These are phyloP conservation scores for Persicaria maculosa DNA, from an alignment of 148 eudicot genomes.

Conservation along the genomic window DNA sequence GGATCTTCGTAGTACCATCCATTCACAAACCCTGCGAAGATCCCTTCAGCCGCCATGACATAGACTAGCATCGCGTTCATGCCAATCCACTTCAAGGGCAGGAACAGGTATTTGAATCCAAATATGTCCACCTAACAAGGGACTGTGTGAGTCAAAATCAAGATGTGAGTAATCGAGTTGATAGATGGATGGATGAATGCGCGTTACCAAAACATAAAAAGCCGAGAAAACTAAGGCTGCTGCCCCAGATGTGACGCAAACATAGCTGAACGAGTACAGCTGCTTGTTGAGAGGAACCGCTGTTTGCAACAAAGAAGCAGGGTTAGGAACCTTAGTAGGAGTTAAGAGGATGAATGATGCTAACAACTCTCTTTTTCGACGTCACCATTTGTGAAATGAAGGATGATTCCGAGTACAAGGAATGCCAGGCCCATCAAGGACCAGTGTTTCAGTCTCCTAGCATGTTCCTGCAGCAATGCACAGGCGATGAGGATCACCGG, in stretches of 20 bases:
- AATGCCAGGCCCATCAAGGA: conserved; percentile 49
- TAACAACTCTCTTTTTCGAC: conserved; percentile 32
- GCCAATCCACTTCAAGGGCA: conserved; percentile 89
- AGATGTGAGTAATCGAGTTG: not conserved
- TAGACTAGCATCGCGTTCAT: conserved; percentile 96
- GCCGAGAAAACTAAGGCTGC: conserved; percentile 59
- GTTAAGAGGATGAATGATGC: not conserved
- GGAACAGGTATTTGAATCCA: conserved; percentile 39
- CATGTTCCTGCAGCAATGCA: conserved; percentile 43
- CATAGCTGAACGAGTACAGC: conserved; percentile 78
- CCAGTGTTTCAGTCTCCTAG: conserved; percentile 73
- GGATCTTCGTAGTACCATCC: conserved; percentile 87
- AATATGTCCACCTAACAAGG: conserved; percentile 57
- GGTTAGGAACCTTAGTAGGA: not conserved
- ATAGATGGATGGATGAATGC: not conserved
- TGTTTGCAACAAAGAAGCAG: conserved; percentile 27
- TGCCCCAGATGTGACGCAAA: conserved; percentile 79
- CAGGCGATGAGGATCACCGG: not conserved
- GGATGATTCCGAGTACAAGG: conserved; percentile 46
- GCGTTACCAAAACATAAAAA: conserved; percentile 56
- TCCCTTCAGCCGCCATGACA: conserved; percentile 87
- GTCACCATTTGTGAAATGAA: conserved; percentile 74
- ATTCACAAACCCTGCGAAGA: conserved; percentile 72
- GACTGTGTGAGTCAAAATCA: not conserved
- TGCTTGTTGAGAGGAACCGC: conserved; percentile 92